Conservation (phyloP, 495 filamentous ascomycete species). For the Penicillium paxilli region DNA sequence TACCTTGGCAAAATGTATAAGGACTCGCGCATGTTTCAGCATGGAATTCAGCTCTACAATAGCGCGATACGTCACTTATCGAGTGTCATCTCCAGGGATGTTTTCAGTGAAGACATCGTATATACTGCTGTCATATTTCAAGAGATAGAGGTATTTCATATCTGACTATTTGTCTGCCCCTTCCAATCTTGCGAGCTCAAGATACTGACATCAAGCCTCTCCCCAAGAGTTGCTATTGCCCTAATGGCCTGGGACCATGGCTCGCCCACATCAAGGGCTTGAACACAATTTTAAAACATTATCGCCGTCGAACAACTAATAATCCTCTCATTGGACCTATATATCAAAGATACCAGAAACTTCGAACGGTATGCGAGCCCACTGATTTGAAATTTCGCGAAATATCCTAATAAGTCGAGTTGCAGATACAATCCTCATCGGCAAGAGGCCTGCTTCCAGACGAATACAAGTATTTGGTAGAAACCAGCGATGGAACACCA, state of each 20-base stretch:
- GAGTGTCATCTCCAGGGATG: background rate
- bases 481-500: background rate
- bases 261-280: slow-evolving; percentile 7
- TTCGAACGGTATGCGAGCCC: background rate
- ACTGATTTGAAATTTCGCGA: too few relatives aligned
- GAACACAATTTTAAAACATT: background rate
- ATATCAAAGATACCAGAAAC: background rate
- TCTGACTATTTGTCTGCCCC: background rate
- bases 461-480: background rate
- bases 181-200: background rate
- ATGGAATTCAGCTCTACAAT: slow-evolving; percentile 5
- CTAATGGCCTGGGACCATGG: slow-evolving; percentile 1
- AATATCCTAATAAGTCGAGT: background rate
- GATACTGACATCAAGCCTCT: background rate
- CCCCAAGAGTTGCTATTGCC: slow-evolving; percentile 1
- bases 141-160: slow-evolving; percentile 3
- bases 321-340: background rate
- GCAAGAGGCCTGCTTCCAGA: background rate
- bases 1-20: slow-evolving; percentile 4
- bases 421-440: background rate
- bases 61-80: background rate
- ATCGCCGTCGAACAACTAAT: background rate
- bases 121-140: slow-evolving; percentile 11
- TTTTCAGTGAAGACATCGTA: slow-evolving; percentile 2
- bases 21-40: slow-evolving; percentile 4